These are phyloP conservation scores for Brassica cretica DNA, from an alignment of 345 rosid species.

Conservation along the genomic window DNA sequence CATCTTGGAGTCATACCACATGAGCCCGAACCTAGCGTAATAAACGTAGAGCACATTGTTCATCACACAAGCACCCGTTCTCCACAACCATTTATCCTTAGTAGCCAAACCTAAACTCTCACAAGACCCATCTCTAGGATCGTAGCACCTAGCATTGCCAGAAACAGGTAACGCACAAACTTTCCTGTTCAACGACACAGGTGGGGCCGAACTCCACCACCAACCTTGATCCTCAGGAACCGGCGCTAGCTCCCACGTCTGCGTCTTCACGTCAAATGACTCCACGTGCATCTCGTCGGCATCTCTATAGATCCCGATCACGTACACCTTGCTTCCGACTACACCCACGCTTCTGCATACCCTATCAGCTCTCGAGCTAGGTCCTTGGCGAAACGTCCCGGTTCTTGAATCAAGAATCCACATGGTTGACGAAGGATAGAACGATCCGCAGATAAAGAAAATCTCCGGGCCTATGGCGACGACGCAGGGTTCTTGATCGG, in stretches of 20 bases:
- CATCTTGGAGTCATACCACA: conserved; percentile 10
- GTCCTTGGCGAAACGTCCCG: neutral
- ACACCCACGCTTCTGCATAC: neutral
- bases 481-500: neutral
- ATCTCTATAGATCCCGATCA: neutral
- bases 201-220: neutral
- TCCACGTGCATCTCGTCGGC: neutral
- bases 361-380: neutral
- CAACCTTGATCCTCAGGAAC: neutral
- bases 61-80: neutral
- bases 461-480: neutral
- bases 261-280: neutral
- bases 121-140: conserved; percentile 24
- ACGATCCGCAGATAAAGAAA: neutral
- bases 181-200: conserved; percentile 1
- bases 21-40: neutral
- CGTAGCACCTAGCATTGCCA: neutral
- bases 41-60: conserved; percentile 24
- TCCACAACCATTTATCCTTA: neutral
- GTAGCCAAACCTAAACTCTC: neutral
- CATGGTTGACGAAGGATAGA: neutral
- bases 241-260: neutral
- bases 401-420: neutral
- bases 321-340: neutral
- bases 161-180: neutral